These are phyloP conservation scores for Aspergillus proliferans DNA, from an alignment of 2,329 filamentous ascomycete genomes.

Conservation along the genomic window DNA sequence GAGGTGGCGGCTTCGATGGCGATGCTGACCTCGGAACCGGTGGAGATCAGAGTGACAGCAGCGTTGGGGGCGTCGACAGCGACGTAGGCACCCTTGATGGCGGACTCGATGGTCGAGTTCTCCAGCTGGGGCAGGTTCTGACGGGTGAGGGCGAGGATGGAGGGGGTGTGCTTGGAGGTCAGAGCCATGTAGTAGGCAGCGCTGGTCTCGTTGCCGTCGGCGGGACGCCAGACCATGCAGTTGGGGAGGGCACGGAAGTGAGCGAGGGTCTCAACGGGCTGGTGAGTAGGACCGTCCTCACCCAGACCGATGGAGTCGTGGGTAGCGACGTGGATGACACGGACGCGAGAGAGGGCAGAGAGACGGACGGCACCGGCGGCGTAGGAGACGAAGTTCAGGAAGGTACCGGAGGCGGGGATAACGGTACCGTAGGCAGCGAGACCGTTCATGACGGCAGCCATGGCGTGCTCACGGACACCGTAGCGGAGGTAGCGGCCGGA, in stretches of 20 bases:
- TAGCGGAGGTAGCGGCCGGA: constrained; percentile 70
- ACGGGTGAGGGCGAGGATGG: constrained; percentile 88
- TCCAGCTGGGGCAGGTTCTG: constrained; percentile 98
- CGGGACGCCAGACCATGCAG: constrained; percentile 98
- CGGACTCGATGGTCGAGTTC: constrained; percentile 82
- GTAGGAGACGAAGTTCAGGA: constrained; percentile 99
- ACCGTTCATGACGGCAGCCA: constrained; percentile 58
- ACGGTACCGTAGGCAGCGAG: constrained; percentile 91
- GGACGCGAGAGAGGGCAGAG: constrained; percentile 83
- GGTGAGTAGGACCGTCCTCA: constrained; percentile 97
- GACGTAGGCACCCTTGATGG: constrained; percentile 92
- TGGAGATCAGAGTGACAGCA: constrained; percentile 82
- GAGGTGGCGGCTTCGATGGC: constrained; percentile 88
- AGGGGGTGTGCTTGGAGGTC: constrained; percentile 82
- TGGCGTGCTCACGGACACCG: constrained; percentile 48
- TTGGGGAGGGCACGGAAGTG: constrained; percentile 99
- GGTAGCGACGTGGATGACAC: constrained; percentile 90
- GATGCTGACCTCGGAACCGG: constrained; percentile 92
- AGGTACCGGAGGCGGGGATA: constrained; percentile 90
- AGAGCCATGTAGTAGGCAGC: constrained; percentile 95
- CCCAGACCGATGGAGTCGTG: constrained; percentile 99
- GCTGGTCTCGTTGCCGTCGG: constrained; percentile 96
- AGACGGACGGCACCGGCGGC: constrained; percentile 92
- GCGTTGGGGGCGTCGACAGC: constrained; percentile 77
- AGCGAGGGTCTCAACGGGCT: constrained; percentile 95